Conservation (phyloP, 768 basidiomycete genomes). For the Panellus pusillus region DNA sequence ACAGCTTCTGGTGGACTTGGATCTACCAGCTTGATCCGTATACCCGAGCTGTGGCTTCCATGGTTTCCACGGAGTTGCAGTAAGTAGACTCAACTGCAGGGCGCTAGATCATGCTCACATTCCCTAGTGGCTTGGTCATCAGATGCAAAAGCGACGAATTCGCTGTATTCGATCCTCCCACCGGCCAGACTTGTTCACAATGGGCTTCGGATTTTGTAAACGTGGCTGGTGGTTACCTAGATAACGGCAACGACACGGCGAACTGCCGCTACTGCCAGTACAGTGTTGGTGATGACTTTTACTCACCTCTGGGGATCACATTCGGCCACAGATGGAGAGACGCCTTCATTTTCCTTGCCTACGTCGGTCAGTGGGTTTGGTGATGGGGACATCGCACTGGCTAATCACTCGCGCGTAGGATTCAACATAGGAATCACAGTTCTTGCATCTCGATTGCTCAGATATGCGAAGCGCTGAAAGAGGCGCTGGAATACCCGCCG, state of each 20-base stretch:
- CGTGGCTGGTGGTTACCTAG: slow-evolving; percentile 70
- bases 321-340: slow-evolving; percentile 69
- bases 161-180: slow-evolving; percentile 67
- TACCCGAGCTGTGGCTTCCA: slow-evolving; percentile 67
- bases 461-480: slow-evolving; percentile 63
- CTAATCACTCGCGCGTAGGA: slow-evolving; percentile 28
- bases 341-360: slow-evolving; percentile 63
- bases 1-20: slow-evolving; percentile 58
- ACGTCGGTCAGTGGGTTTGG: slow-evolving; percentile 44
- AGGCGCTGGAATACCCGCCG: neutral
- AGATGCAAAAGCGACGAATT: slow-evolving; percentile 70
- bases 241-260: slow-evolving; percentile 58
- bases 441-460: slow-evolving; percentile 68
- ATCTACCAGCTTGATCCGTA: slow-evolving; percentile 72
- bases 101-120: slow-evolving; percentile 10
- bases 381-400: neutral
- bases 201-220: slow-evolving; percentile 73
- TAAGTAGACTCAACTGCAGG: slow-evolving; percentile 28
- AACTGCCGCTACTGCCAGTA: slow-evolving; percentile 77
- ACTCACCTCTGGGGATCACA: slow-evolving; percentile 62
- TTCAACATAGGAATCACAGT: slow-evolving; percentile 73
- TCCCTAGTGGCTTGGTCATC: slow-evolving; percentile 57
- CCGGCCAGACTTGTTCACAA: slow-evolving; percentile 65
- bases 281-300: slow-evolving; percentile 68
- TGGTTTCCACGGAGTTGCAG: slow-evolving; percentile 79